Conservation (phyloP, 768 basidiomycete species). For the Agaricus sinodeliciosus region DNA sequence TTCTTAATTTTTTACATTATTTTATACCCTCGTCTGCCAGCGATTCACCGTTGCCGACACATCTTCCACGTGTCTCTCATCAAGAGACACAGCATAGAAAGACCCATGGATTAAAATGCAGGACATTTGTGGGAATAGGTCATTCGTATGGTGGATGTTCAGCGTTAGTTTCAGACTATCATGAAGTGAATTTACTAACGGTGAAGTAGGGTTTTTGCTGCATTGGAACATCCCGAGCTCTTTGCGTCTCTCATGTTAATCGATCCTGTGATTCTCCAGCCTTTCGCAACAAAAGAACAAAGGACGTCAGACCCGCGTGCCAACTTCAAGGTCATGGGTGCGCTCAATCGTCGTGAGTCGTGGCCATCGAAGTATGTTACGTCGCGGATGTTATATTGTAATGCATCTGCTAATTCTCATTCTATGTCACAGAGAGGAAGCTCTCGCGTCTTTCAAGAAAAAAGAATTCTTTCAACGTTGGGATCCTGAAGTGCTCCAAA, state of each 20-base stretch:
- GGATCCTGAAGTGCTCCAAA: slow-evolving; percentile 54
- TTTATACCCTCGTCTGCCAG: slow-evolving; percentile 49
- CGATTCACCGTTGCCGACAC: slow-evolving; percentile 36
- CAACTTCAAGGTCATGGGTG: slow-evolving; percentile 29
- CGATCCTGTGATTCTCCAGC: slow-evolving; percentile 65
- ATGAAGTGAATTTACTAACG: background rate
- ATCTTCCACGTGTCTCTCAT: slow-evolving; percentile 42
- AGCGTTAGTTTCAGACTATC: slow-evolving; percentile 38
- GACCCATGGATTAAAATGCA: slow-evolving; percentile 38
- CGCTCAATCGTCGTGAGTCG: slow-evolving; percentile 49
- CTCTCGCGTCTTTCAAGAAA: slow-evolving; percentile 36
- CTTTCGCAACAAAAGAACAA: slow-evolving; percentile 12
- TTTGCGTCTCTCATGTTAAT: slow-evolving; percentile 70
- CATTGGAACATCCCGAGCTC: slow-evolving; percentile 49
- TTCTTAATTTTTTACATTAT: slow-evolving; percentile 64
- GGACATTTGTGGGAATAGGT: slow-evolving; percentile 64
- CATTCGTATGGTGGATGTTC: slow-evolving; percentile 85
- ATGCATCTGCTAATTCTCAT: background rate
- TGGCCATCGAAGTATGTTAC: slow-evolving; percentile 59
- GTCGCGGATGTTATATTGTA: background rate
- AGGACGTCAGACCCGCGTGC: slow-evolving; percentile 8
- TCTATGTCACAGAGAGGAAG: slow-evolving; percentile 46
- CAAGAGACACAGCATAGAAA: slow-evolving; percentile 35
- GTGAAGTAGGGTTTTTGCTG: slow-evolving; percentile 50
- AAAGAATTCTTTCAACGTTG: slow-evolving; percentile 67